A percentile compares a stretch with the other conserved stretches of the same genome.
Evolutionary conservation across 306 rosid species (phyloP).

Genomic region (Lagenaria siceraria): DNA sequence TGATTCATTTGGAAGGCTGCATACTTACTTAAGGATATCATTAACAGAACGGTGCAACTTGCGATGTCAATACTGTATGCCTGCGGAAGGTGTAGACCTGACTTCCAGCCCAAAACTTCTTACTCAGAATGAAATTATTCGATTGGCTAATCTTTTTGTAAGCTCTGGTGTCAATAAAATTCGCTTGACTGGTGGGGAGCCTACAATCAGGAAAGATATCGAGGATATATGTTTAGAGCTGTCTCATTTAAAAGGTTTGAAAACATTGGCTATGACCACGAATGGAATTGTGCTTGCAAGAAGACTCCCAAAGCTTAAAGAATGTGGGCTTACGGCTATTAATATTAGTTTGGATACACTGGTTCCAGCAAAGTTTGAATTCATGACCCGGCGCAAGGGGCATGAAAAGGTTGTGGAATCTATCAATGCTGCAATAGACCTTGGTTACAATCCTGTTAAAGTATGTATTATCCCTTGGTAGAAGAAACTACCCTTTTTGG

Average conservation of each 20-base stretch:
- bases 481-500: background rate
- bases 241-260: slow-evolving; percentile 63
- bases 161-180: slow-evolving; percentile 76
- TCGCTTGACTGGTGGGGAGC: slow-evolving; percentile 91
- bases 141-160: slow-evolving; percentile 59
- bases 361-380: slow-evolving; percentile 83
- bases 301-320: slow-evolving; percentile 68
- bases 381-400: slow-evolving; percentile 86
- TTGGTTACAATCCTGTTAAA: slow-evolving; percentile 84
- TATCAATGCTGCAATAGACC: slow-evolving; percentile 58
- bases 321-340: slow-evolving; percentile 64
- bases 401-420: slow-evolving; percentile 71
- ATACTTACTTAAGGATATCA: slow-evolving; percentile 87
- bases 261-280: slow-evolving; percentile 63
- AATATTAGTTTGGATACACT: slow-evolving; percentile 84
- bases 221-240: slow-evolving; percentile 68
- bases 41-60: slow-evolving; percentile 89
- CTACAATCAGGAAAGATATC: slow-evolving; percentile 78
- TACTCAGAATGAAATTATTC: slow-evolving; percentile 44
- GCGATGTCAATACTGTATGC: slow-evolving; percentile 92
- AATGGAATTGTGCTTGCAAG: slow-evolving; percentile 61
- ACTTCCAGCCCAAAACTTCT: slow-evolving; percentile 55
- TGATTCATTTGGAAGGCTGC: slow-evolving; percentile 92
- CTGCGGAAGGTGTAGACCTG: slow-evolving; percentile 78
- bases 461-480: slow-evolving; percentile 21